Evolutionary conservation across 352 stramenopile genomes (phyloP), one percentile per base, ranked within the genome.

Genomic region (Pythium oligandrum): DNA sequence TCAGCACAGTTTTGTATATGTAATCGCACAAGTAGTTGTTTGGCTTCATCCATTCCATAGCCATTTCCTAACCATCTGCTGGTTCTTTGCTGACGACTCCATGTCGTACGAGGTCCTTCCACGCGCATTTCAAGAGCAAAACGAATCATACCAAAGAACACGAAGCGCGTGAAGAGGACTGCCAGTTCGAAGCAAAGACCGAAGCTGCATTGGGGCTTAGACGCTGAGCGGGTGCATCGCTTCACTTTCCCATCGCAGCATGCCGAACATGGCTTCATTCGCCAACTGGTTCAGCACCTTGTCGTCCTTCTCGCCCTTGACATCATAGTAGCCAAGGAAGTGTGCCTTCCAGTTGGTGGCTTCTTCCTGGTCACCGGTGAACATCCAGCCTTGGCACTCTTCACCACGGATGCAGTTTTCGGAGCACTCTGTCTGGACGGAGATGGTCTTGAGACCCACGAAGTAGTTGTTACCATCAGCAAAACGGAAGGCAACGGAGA

Each of bases 211-310:
- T 10, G 35, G 17, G 12, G 32, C 8, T 50, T 86, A 89, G 37
- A 89, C 76, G 51, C 77, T 91, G 2, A 91, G 64, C 32, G 81
- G 81, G 51, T 89, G 76, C 78, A 90, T 88, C 4, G 83, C 80
- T 55, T 93, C 80, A 48, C 83, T 93, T 62, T 93, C 83, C 83
- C 80, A 93, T 64, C 83, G 73, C 48, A 93, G 65, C 74, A 90
- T 88, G 33, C 78, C 78, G 57, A 93, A 93, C 80, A 90, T 93
- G 55, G 80, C 75, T 56, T 93, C 83, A 50, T 91, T 93, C 34
- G 76, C 78, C 31, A 89, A 58, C 56, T 93, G 82, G 60, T 89
- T 90, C 36, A 89, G 59, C 52, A 92, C 73, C 69, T 88, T 90
- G 68, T 90, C 82, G 53, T 89, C 75, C 63, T 87, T 87, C 53